A percentile compares a stretch with the other conserved stretches of the same genome.
phyloP scores from a whole-genome alignment of 1,139 yeast genomes.

The Geotrichum bryndzae region DNA sequence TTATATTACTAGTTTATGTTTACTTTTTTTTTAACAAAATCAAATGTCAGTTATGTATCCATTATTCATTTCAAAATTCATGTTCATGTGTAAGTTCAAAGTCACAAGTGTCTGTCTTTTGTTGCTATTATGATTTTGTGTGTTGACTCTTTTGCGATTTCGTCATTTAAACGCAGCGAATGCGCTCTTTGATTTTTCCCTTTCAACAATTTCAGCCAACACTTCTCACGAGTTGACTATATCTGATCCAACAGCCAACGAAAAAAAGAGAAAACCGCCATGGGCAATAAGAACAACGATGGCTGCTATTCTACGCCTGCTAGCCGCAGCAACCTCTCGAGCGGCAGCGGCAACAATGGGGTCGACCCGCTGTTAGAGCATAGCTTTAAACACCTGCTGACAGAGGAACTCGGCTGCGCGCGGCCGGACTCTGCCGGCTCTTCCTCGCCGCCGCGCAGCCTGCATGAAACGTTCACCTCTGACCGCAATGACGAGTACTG shows the following conservation, averaged over 20 bases:
- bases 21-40: neutral
- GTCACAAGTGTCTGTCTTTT: neutral
- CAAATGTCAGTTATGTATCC: neutral
- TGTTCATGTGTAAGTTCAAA: neutral
- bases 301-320: constrained; percentile 1
- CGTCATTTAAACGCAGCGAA: neutral
- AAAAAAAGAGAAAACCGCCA: neutral
- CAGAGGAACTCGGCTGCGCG: constrained; percentile 9
- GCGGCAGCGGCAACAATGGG: neutral
- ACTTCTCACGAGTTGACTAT: neutral
- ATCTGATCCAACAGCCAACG: neutral
- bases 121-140: neutral
- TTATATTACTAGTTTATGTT: neutral
- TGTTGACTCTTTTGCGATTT: neutral
- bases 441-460: neutral
- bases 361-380: neutral
- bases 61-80: neutral
- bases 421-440: neutral
- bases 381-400: neutral
- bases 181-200: neutral
- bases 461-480: neutral
- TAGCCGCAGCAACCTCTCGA: neutral
- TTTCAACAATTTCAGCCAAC: neutral
- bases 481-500: constrained; percentile 8
- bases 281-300: neutral